Base-by-base conservation (phyloP, 23 red algal species). In the Chondrus crispus region DNA sequence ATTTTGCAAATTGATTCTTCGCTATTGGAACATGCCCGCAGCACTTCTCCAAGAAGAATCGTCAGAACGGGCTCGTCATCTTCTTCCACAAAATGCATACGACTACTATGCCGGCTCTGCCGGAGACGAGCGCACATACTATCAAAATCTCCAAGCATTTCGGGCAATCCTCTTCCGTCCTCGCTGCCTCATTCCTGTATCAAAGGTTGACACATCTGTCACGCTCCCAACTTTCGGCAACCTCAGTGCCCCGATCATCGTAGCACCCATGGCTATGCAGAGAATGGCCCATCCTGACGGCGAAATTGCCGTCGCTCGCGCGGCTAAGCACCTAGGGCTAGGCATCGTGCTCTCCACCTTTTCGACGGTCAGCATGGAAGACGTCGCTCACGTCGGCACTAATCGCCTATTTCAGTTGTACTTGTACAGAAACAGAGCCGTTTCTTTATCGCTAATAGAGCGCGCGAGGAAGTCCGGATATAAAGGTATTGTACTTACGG, bases 211-310 rank as follows among this genome's bases (percentile, higher is more conserved):
- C 50, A 47, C 92, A 20, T 41, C 93, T 16, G 62, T 76, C 16
- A 77, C 43, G 13, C 62, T 98, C 52, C 82, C 62, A 16, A 57
- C 55, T 36, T 62, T 98, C 6, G 92, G 92, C n/a, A 68, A 71
- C 4, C 62, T 83, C 5, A 68, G 88, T 66, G 43, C 81, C 63
- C 96, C 96, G 30, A 49, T 98, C 9, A 64, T 98, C 5, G 77
- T 98, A 38, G 96, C 96, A 16, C 96, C 96, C 54, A 91, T 84
- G 43, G 96, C 96, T 51, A 95, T 95, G 92, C 96, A 98, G 42
- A 63, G 90, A n/a, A 95, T 98, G 92, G 93, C 96, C 63, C 96
- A 98, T 57, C 91, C 96, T 13, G 92, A 98, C 43, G 96, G 96
- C 20, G 96, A 98, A 85, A 46, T 92, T 0, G 96, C 92, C 64